phyloP scores from a whole-genome alignment of 148 eudicot genomes.

The Dianthus caryophyllus region DNA sequence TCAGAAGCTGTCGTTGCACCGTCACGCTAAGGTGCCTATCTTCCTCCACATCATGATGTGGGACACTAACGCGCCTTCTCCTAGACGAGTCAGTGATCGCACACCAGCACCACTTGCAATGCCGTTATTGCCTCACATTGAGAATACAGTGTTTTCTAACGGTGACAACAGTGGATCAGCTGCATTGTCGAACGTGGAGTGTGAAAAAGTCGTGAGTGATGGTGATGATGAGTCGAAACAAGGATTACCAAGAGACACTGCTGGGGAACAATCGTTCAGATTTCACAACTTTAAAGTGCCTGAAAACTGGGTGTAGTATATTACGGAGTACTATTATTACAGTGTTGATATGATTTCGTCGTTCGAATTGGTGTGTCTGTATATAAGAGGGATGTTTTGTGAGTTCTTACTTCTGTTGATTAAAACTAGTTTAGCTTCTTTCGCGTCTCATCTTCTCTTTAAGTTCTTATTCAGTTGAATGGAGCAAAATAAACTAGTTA shows the following conservation, averaged over 20 bases:
- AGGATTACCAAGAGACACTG: conserved; percentile 48
- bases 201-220: background rate
- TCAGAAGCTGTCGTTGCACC: conserved; percentile 74
- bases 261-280: conserved; percentile 66
- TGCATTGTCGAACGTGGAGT: conserved; percentile 7
- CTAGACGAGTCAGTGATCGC: conserved; percentile 20
- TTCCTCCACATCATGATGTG: conserved; percentile 53
- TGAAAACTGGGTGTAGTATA: conserved; percentile 49
- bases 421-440: background rate
- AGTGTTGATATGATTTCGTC: background rate
- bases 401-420: background rate
- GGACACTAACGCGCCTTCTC: conserved; percentile 28
- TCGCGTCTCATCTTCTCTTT: background rate
- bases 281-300: conserved; percentile 47
- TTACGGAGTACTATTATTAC: too few relatives aligned
- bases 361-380: background rate
- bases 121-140: conserved; percentile 11
- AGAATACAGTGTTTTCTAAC: background rate
- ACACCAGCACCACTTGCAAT: conserved; percentile 24
- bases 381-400: background rate
- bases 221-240: conserved; percentile 23
- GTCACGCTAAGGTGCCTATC: conserved; percentile 59
- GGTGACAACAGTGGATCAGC: conserved; percentile 2
- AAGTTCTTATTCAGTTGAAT: background rate
- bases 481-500: too few relatives aligned